phyloP scores from a whole-genome alignment of 176 grass and related monocot species.

The Aegilops speltoides region DNA sequence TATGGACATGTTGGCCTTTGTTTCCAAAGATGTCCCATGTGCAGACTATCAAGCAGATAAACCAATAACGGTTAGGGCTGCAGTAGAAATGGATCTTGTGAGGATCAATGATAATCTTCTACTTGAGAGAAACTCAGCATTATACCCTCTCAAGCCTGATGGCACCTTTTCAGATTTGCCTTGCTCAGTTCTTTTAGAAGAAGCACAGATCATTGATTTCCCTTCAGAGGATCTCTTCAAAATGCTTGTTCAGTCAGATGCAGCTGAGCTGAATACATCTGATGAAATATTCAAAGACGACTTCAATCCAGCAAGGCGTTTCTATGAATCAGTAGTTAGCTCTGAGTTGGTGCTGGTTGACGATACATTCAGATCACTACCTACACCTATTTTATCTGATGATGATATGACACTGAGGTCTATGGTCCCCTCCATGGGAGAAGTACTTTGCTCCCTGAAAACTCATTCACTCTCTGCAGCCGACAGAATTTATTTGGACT shows the following conservation, averaged over 20 bases:
- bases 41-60: constrained; percentile 39
- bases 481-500: constrained; percentile 95
- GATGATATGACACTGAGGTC: constrained; percentile 59
- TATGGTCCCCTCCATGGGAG: constrained; percentile 26
- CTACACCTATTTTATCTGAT: constrained; percentile 73
- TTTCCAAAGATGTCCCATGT: constrained; percentile 48
- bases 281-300: constrained; percentile 61
- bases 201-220: constrained; percentile 71
- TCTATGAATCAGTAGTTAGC: constrained; percentile 83
- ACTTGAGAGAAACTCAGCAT: constrained; percentile 55
- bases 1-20: constrained; percentile 52
- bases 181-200: constrained; percentile 65
- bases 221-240: constrained; percentile 53
- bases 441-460: constrained; percentile 57
- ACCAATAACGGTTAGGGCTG: constrained; percentile 44
- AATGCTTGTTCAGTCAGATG: constrained; percentile 55
- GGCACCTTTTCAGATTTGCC: constrained; percentile 60
- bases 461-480: constrained; percentile 60
- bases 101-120: constrained; percentile 61
- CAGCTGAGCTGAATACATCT: constrained; percentile 44
- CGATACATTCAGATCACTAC: constrained; percentile 82
- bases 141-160: constrained; percentile 68
- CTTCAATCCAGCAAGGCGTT: constrained; percentile 38
- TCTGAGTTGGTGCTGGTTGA: constrained; percentile 75
- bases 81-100: constrained; percentile 77